phyloP scores from a whole-genome alignment of 2,329 filamentous ascomycete genomes.

The Aureobasidium melanogenum region DNA sequence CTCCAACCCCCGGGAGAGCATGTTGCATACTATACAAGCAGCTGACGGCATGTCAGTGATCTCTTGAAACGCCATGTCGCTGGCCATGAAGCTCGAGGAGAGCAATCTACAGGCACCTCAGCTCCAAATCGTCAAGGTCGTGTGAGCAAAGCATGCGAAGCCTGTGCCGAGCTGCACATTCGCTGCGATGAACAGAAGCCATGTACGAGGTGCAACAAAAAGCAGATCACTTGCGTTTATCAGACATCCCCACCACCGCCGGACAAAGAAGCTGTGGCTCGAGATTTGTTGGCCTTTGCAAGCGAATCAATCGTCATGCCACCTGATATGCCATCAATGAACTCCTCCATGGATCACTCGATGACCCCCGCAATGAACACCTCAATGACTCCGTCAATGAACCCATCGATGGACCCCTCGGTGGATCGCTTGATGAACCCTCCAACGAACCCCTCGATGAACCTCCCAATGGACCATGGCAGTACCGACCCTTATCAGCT shows the following conservation, averaged over 20 bases:
- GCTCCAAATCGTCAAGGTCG: constrained; percentile 28
- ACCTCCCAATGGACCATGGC: background rate
- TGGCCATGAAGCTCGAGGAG: constrained; percentile 32
- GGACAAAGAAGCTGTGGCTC: constrained; percentile 5
- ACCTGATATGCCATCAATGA: background rate
- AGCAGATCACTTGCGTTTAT: constrained; percentile 37
- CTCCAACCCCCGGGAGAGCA: too few species aligned
- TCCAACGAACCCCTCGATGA: too few species aligned
- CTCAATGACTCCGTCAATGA: too few species aligned
- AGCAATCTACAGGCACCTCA: constrained; percentile 22
- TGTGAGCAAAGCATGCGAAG: constrained; percentile 43
- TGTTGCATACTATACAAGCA: background rate
- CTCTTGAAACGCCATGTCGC: constrained; percentile 43
- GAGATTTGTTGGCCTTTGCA: background rate
- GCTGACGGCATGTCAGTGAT: constrained; percentile 27
- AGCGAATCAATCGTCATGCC: background rate
- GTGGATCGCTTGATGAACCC: too few species aligned
- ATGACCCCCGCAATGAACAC: background rate
- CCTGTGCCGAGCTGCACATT: constrained; percentile 43
- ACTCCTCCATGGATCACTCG: background rate
- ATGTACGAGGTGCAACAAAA: constrained; percentile 43
- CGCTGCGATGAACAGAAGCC: constrained; percentile 48
- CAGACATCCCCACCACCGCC: constrained; percentile 15
- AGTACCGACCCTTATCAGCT: background rate
- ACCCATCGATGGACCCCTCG: too few species aligned